Percentiles rank a stretch among this genome's conserved stretches.
Evolutionary conservation across 2,329 filamentous ascomycete species (phyloP).

Genomic region (Diaporthe sp.): DNA sequence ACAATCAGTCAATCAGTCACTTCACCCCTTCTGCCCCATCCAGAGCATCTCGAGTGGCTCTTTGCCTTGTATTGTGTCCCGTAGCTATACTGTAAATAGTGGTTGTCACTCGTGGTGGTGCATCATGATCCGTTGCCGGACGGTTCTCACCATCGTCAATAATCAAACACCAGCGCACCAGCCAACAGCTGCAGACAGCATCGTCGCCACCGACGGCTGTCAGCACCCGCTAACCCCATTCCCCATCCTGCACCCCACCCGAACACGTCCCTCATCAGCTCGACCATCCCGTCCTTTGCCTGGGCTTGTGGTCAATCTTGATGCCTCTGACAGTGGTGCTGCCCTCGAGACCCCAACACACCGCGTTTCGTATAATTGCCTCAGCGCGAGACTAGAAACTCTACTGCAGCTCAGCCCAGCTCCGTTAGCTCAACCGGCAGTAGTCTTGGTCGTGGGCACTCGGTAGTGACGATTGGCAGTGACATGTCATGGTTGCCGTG

Average conservation of each 20-base stretch:
- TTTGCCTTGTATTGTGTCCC: neutral
- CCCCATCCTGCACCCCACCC: neutral
- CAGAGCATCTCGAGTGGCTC: neutral
- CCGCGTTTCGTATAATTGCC: slow-evolving; percentile 10
- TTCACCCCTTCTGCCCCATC: neutral
- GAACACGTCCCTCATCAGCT: neutral
- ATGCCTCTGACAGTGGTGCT: neutral
- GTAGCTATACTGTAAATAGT: neutral
- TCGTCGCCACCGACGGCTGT: slow-evolving; percentile 4
- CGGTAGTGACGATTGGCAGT: slow-evolving; percentile 8
- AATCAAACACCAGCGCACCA: neutral
- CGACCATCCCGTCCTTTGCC: neutral
- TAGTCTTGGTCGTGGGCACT: neutral
- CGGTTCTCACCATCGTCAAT: neutral
- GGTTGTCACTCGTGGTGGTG: neutral
- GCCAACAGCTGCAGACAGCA: neutral
- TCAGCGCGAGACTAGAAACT: slow-evolving; percentile 17
- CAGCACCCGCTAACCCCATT: neutral
- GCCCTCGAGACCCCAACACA: neutral
- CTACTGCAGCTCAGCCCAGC: slow-evolving; percentile 23
- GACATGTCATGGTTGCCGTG: neutral
- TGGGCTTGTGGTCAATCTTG: neutral
- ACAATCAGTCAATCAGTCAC: neutral
- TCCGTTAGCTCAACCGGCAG: neutral
- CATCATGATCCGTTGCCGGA: neutral